Conservation (phyloP, 192 early-diverging fungal species). For the Coemansia sp. region DNA sequence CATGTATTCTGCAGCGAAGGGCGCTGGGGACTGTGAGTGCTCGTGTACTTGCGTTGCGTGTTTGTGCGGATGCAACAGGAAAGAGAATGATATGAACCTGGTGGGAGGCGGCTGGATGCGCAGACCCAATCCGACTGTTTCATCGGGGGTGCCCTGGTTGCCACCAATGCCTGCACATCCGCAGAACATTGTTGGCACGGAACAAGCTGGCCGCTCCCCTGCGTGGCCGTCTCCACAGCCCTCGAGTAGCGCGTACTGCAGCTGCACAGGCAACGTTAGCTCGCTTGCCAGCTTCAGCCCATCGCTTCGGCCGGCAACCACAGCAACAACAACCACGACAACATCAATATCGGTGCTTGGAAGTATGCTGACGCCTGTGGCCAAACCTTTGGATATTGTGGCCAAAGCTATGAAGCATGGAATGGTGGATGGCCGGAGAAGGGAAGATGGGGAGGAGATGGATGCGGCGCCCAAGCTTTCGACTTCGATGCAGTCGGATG, state of each 20-base stretch:
- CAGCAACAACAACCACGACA: background rate
- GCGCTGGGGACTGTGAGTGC: background rate
- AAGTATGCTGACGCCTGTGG: background rate
- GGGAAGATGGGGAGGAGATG: no score
- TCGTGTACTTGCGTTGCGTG: background rate
- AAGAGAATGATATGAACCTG: no score
- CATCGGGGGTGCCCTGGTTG: no score
- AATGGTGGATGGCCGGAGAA: background rate
- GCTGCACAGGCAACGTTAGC: background rate
- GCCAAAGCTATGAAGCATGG: background rate
- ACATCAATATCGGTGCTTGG: background rate
- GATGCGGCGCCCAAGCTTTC: background rate
- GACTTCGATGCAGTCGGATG: slow-evolving; percentile 20
- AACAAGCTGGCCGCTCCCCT: background rate
- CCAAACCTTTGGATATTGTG: background rate
- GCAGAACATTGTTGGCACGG: background rate
- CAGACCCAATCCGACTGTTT: no score
- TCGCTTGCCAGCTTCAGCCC: background rate
- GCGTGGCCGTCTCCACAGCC: background rate
- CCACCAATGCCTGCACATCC: no score
- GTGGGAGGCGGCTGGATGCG: no score
- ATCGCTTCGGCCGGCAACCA: background rate
- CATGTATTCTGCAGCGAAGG: background rate
- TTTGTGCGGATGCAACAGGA: background rate
- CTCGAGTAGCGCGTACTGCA: background rate